A percentile compares a stretch with the other conserved stretches of the same genome.
phyloP scores from a whole-genome alignment of 805 yeast genomes.

The Lachancea quebecensis region DNA sequence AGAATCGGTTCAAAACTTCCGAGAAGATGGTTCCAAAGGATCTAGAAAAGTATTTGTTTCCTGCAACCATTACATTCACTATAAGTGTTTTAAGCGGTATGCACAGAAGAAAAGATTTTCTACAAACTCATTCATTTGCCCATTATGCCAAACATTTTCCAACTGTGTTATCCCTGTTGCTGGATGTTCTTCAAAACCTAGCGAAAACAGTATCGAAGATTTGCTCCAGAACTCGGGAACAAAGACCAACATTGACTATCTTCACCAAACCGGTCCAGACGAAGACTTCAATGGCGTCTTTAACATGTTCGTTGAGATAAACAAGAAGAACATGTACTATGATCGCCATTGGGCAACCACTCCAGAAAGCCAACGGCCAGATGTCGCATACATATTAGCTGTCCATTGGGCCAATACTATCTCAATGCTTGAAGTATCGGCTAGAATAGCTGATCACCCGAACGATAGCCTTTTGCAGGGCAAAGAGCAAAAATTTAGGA shows the following conservation, averaged over 20 bases:
- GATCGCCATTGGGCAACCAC: slow-evolving; percentile 8
- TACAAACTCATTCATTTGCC: slow-evolving; percentile 76
- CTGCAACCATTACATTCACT: slow-evolving; percentile 94
- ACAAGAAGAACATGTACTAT: slow-evolving; percentile 7
- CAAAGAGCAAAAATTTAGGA: slow-evolving; percentile 36
- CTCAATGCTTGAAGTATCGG: slow-evolving; percentile 51
- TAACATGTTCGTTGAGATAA: slow-evolving; percentile 7
- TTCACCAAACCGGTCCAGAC: neutral
- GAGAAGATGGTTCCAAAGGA: slow-evolving; percentile 13
- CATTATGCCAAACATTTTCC: slow-evolving; percentile 76
- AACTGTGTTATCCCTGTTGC: slow-evolving; percentile 28
- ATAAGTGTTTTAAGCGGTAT: slow-evolving; percentile 63
- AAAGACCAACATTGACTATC: neutral
- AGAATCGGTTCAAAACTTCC: slow-evolving; percentile 14
- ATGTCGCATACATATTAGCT: slow-evolving; percentile 16
- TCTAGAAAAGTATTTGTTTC: slow-evolving; percentile 50
- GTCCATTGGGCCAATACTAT: slow-evolving; percentile 39
- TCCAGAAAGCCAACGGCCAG: slow-evolving; percentile 13
- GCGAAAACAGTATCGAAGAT: neutral
- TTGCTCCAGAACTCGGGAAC: neutral
- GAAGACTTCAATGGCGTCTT: slow-evolving; percentile 4
- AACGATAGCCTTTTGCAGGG: slow-evolving; percentile 29
- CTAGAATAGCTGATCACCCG: slow-evolving; percentile 40
- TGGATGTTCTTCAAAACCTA: slow-evolving; percentile 10
- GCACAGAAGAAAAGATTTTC: slow-evolving; percentile 53